Evolutionary conservation across 306 rosid genomes (phyloP).

Genomic region (Pterocarpus santalinus): DNA sequence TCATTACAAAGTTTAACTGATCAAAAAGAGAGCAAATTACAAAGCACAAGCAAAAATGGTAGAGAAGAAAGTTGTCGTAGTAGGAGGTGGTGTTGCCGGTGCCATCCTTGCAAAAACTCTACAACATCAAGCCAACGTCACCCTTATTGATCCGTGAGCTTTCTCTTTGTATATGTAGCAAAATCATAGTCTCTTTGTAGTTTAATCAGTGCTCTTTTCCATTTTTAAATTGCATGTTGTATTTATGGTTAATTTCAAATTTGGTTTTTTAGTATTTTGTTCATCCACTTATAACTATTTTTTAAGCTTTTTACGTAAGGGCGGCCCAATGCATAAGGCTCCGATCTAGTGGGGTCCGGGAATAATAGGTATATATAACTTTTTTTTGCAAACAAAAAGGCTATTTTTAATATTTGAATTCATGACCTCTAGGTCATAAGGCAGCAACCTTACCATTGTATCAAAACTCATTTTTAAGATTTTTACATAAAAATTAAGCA

Average conservation of each 20-base stretch:
- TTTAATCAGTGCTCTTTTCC: background rate
- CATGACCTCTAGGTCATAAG: too few relatives aligned
- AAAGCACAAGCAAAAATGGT: conserved; percentile 40
- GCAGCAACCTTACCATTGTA: too few relatives aligned
- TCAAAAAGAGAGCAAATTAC: background rate
- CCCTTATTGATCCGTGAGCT: conserved; percentile 79
- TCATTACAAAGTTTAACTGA: conserved; percentile 10
- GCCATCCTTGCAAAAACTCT: conserved; percentile 68
- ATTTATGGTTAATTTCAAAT: background rate
- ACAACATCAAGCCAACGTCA: conserved; percentile 65
- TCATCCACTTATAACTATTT: too few relatives aligned
- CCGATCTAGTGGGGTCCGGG: too few relatives aligned
- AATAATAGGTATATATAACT: too few relatives aligned
- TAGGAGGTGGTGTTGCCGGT: conserved; percentile 95
- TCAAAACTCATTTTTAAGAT: too few relatives aligned
- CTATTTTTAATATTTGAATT: too few relatives aligned
- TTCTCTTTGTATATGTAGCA: conserved; percentile 12
- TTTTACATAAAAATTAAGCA: too few relatives aligned
- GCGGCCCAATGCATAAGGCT: too few relatives aligned
- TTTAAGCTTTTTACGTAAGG: too few relatives aligned
- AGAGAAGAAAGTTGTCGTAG: conserved; percentile 69
- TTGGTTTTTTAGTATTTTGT: background rate
- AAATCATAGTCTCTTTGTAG: background rate
- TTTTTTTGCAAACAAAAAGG: too few relatives aligned
- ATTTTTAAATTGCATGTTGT: conserved; percentile 12